Conservation (phyloP, 2,329 filamentous ascomycete species). For the Aspergillus awamori region DNA sequence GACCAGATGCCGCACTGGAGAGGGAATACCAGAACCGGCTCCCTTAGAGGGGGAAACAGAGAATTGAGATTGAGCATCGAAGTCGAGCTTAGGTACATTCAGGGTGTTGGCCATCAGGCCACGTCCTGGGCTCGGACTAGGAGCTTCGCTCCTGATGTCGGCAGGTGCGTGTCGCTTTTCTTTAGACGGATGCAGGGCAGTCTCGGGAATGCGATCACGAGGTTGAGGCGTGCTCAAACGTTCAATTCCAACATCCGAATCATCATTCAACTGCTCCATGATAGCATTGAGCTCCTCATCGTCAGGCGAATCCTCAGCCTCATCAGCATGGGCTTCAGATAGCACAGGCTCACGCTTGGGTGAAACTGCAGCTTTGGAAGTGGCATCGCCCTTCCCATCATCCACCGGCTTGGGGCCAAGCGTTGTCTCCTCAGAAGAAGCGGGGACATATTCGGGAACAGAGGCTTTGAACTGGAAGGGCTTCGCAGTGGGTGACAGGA, state of each 20-base stretch:
- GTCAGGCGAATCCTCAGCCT: slow-evolving; percentile 39
- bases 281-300: slow-evolving; percentile 83
- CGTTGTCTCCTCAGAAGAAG: slow-evolving; percentile 16
- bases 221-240: slow-evolving; percentile 50
- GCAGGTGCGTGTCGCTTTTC: slow-evolving; percentile 56
- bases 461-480: slow-evolving; percentile 62
- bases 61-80: slow-evolving; percentile 46
- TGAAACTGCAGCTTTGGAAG: slow-evolving; percentile 28
- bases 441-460: slow-evolving; percentile 34
- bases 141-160: slow-evolving; percentile 66
- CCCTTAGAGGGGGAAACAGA: slow-evolving; percentile 64
- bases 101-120: slow-evolving; percentile 51
- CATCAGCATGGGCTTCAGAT: slow-evolving; percentile 20
- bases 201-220: slow-evolving; percentile 29
- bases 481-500: slow-evolving; percentile 71
- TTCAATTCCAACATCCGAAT: slow-evolving; percentile 75
- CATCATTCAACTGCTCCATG: slow-evolving; percentile 80
- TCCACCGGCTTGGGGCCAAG: slow-evolving; percentile 23
- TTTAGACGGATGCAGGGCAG: slow-evolving; percentile 54
- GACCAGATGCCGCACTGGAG: slow-evolving; percentile 65
- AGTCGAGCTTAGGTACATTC: slow-evolving; percentile 47
- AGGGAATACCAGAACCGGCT: slow-evolving; percentile 58
- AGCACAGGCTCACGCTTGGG: slow-evolving; percentile 24
- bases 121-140: slow-evolving; percentile 71
- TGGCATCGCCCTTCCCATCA: slow-evolving; percentile 33